Evolutionary conservation across 2,329 filamentous ascomycete species (phyloP).

Genomic region (Pseudogymnoascus sp.): DNA sequence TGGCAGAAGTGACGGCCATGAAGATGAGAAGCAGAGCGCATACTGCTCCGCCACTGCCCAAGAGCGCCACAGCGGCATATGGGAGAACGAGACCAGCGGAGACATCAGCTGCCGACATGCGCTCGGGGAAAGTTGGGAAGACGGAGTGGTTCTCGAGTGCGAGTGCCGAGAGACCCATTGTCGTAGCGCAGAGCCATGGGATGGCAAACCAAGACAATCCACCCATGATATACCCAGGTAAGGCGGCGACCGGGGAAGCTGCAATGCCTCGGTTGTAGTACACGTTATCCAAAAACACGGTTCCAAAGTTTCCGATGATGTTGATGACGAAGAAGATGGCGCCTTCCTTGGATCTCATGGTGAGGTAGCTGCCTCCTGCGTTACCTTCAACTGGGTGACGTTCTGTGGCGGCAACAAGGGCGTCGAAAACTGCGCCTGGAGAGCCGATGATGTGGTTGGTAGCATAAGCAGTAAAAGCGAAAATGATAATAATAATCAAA

Average conservation of each 20-base stretch:
- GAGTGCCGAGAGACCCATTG: slow-evolving; percentile 74
- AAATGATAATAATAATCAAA: slow-evolving; percentile 76
- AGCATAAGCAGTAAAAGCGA: slow-evolving; percentile 73
- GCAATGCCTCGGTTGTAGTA: slow-evolving; percentile 95
- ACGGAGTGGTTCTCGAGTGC: slow-evolving; percentile 65
- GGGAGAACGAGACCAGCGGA: slow-evolving; percentile 77
- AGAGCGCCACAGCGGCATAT: slow-evolving; percentile 72
- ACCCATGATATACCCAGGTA: slow-evolving; percentile 67
- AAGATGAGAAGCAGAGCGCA: slow-evolving; percentile 75
- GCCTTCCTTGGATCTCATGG: slow-evolving; percentile 73
- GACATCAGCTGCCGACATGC: slow-evolving; percentile 66
- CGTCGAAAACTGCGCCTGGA: slow-evolving; percentile 68
- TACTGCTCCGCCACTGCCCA: slow-evolving; percentile 72
- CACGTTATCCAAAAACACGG: slow-evolving; percentile 74
- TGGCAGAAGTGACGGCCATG: slow-evolving; percentile 81
- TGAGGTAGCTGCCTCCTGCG: slow-evolving; percentile 71
- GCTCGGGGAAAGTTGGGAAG: slow-evolving; percentile 64
- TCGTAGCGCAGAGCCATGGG: slow-evolving; percentile 81
- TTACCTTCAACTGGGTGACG: slow-evolving; percentile 73
- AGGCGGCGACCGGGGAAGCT: slow-evolving; percentile 72
- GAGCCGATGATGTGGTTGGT: slow-evolving; percentile 65
- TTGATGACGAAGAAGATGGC: slow-evolving; percentile 90
- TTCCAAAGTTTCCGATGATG: slow-evolving; percentile 71
- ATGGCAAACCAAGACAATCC: slow-evolving; percentile 89
- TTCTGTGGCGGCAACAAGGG: slow-evolving; percentile 58